phyloP scores from a whole-genome alignment of 2,329 filamentous ascomycete species.

The Amylocarpus encephaloides region DNA sequence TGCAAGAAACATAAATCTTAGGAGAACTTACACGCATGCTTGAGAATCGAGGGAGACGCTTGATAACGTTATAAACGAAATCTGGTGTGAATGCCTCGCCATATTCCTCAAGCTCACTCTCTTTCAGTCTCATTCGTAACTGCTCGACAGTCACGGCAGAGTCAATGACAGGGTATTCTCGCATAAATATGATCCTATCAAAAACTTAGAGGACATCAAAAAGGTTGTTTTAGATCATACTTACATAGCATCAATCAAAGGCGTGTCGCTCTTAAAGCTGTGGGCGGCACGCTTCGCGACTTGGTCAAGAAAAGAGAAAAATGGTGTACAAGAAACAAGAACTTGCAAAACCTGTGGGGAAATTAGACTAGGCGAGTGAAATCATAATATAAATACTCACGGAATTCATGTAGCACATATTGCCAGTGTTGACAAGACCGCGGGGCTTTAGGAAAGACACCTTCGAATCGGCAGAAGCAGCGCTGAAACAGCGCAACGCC shows the following conservation, averaged over 20 bases:
- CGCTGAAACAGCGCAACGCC: slow-evolving; percentile 66
- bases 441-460: slow-evolving; percentile 84
- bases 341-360: slow-evolving; percentile 76
- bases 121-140: slow-evolving; percentile 67
- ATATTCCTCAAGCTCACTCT: slow-evolving; percentile 78
- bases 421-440: slow-evolving; percentile 92
- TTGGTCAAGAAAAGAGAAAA: slow-evolving; percentile 88
- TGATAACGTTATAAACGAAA: slow-evolving; percentile 91
- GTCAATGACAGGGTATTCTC: slow-evolving; percentile 81
- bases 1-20: background rate
- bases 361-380: slow-evolving; percentile 31
- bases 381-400: slow-evolving; percentile 47
- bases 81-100: slow-evolving; percentile 89
- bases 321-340: slow-evolving; percentile 86
- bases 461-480: slow-evolving; percentile 50
- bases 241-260: slow-evolving; percentile 88
- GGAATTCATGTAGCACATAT: slow-evolving; percentile 99
- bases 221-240: slow-evolving; percentile 32
- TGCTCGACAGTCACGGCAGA: slow-evolving; percentile 69
- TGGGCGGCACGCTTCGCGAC: slow-evolving; percentile 76
- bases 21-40: slow-evolving; percentile 70
- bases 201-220: background rate
- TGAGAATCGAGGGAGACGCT: slow-evolving; percentile 77
- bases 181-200: slow-evolving; percentile 85
- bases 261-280: slow-evolving; percentile 93